Evolutionary conservation across 2,329 filamentous ascomycete genomes (phyloP).

Genomic region (Didymella segeticola): DNA sequence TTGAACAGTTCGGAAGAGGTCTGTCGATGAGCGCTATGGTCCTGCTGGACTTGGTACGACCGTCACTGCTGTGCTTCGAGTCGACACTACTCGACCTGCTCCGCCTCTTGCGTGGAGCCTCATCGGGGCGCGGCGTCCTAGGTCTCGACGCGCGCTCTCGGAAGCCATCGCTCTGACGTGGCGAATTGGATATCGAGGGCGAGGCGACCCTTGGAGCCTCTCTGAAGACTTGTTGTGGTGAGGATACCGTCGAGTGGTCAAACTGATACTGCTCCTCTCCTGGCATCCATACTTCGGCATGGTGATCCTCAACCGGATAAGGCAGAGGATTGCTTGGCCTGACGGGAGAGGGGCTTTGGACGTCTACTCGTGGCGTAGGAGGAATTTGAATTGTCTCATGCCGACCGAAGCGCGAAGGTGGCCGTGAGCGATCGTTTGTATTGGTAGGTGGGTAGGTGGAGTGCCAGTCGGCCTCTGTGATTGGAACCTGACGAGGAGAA

Average conservation of each 20-base stretch:
- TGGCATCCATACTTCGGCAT: slow-evolving; percentile 50
- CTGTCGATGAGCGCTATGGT: slow-evolving; percentile 24
- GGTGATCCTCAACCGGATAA: slow-evolving; percentile 55
- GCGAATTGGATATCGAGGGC: slow-evolving; percentile 29
- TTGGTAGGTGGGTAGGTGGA: slow-evolving; percentile 39
- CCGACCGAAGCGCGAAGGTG: slow-evolving; percentile 35
- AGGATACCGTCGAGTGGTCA: slow-evolving; percentile 34
- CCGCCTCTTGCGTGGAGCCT: slow-evolving; percentile 27
- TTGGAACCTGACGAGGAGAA: slow-evolving; percentile 27
- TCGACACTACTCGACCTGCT: slow-evolving; percentile 36
- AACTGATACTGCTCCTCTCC: slow-evolving; percentile 52
- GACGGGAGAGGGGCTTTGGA: slow-evolving; percentile 42
- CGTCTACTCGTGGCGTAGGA: slow-evolving; percentile 39
- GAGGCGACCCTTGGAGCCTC: slow-evolving; percentile 32
- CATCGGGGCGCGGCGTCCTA: slow-evolving; percentile 25
- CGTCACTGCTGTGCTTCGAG: slow-evolving; percentile 35
- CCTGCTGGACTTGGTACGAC: slow-evolving; percentile 27
- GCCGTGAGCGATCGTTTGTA: slow-evolving; percentile 33
- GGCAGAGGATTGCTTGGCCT: slow-evolving; percentile 45
- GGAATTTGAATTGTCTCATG: slow-evolving; percentile 41
- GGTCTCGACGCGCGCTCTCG: slow-evolving; percentile 20
- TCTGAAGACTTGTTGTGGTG: slow-evolving; percentile 31
- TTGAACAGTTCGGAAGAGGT: slow-evolving; percentile 68
- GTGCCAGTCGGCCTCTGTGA: slow-evolving; percentile 41
- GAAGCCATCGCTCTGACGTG: slow-evolving; percentile 27